A percentile compares a stretch with the other conserved stretches of the same genome.
phyloP scores from a whole-genome alignment of 306 rosid genomes.

The Rosa persica region DNA sequence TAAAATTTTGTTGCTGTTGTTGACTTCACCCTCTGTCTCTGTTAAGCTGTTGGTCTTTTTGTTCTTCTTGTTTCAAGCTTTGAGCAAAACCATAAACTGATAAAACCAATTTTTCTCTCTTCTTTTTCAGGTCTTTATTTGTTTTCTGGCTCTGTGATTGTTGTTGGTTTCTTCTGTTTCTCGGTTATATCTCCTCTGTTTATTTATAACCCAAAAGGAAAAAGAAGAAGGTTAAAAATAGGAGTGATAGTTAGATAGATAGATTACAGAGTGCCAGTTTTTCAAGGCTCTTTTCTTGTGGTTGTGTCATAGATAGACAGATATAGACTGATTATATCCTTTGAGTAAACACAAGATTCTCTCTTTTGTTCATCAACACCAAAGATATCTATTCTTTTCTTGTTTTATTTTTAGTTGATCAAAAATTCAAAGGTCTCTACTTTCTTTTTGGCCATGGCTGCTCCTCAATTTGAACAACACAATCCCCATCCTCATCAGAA shows the following conservation, averaged over 20 bases:
- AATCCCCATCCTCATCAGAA: background rate
- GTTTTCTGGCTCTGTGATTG: slow-evolving; percentile 9
- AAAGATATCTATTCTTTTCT: slow-evolving; percentile 11
- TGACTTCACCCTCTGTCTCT: slow-evolving; percentile 11
- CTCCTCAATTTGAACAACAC: slow-evolving; percentile 20
- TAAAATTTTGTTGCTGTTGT: background rate
- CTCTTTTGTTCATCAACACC: background rate
- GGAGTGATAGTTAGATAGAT: slow-evolving; percentile 3
- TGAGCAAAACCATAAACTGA: background rate
- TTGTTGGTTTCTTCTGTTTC: slow-evolving; percentile 14
- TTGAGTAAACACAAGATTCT: slow-evolving; percentile 1
- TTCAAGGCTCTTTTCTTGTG: slow-evolving; percentile 13
- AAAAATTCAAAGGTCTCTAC: slow-evolving; percentile 15
- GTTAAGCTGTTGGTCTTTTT: slow-evolving; percentile 6
- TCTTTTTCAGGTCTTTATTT: background rate
- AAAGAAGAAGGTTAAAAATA: slow-evolving; percentile 1
- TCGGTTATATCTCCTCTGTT: background rate
- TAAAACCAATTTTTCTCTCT: background rate
- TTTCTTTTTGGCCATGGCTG: slow-evolving; percentile 18
- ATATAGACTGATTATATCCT: slow-evolving; percentile 5
- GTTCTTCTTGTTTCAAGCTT: background rate
- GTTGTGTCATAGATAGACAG: slow-evolving; percentile 15
- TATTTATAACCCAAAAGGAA: background rate
- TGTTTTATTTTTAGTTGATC: slow-evolving; percentile 10
- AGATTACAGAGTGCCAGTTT: slow-evolving; percentile 15